Conservation (phyloP, 1,139 yeast species). For the Starmera stellimalicola region DNA sequence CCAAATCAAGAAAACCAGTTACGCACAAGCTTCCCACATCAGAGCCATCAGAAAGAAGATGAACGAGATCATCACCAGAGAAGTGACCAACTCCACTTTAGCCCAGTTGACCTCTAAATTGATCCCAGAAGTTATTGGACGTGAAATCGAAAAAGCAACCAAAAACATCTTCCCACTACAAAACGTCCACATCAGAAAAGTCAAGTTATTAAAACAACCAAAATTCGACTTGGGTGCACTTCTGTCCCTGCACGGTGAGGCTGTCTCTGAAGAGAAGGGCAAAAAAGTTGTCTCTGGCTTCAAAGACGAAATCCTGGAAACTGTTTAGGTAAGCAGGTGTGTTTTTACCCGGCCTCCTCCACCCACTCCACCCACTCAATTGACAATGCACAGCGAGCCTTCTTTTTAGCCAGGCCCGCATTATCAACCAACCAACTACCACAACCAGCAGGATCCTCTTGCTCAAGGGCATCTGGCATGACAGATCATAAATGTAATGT, state of each 20-base stretch:
- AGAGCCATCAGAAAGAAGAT: slow-evolving; percentile 81
- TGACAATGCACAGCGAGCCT: no score
- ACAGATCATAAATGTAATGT: no score
- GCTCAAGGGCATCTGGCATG: no score
- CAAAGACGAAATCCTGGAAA: slow-evolving; percentile 87
- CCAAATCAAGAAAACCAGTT: slow-evolving; percentile 86
- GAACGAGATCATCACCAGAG: slow-evolving; percentile 78
- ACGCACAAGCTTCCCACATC: slow-evolving; percentile 86
- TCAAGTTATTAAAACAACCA: slow-evolving; percentile 85
- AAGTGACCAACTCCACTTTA: slow-evolving; percentile 75
- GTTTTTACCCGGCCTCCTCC: no score
- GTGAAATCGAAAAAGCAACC: slow-evolving; percentile 83
- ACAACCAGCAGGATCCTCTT: no score
- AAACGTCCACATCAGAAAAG: slow-evolving; percentile 89
- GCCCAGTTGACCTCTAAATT: slow-evolving; percentile 83
- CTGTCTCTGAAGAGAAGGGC: slow-evolving; percentile 75
- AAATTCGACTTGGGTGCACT: slow-evolving; percentile 85
- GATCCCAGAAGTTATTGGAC: slow-evolving; percentile 86
- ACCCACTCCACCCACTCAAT: no score
- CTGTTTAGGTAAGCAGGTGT: slow-evolving; percentile 68
- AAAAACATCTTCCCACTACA: slow-evolving; percentile 82
- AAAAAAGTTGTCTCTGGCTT: slow-evolving; percentile 80
- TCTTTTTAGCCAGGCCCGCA: no score
- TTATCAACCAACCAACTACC: no score
- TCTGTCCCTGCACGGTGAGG: slow-evolving; percentile 88